A percentile compares a stretch with the other conserved stretches of the same genome.
Evolutionary conservation across 352 stramenopile species (phyloP).

Genomic region (Peronospora farinosa): DNA sequence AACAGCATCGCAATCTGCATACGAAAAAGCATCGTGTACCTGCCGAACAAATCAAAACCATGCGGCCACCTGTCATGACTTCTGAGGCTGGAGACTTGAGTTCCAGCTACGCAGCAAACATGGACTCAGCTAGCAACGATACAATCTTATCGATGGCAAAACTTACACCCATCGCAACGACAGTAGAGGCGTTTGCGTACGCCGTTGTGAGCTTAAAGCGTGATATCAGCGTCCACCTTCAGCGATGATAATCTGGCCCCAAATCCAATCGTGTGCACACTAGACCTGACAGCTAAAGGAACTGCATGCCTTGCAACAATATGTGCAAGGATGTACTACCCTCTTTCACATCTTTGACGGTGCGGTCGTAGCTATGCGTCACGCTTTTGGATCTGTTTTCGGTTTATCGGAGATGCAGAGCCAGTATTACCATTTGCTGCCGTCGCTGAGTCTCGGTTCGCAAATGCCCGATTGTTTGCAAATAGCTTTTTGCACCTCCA

Average conservation of each 20-base stretch:
- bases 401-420: conserved; percentile 17
- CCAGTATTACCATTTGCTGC: conserved; percentile 10
- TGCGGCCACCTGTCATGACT: conserved; percentile 37
- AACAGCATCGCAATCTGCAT: conserved; percentile 78
- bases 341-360: conserved; percentile 69
- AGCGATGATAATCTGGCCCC: conserved; percentile 63
- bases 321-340: conserved; percentile 53
- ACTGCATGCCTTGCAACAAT: conserved; percentile 69
- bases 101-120: conserved; percentile 28
- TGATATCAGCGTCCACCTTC: conserved; percentile 79
- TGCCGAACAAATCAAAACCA: conserved; percentile 71
- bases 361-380: conserved; percentile 50
- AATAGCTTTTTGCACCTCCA: conserved; percentile 61
- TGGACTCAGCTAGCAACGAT: conserved; percentile 48
- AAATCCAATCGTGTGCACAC: conserved; percentile 69
- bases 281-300: conserved; percentile 46
- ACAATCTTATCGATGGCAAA: conserved; percentile 86
- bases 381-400: conserved; percentile 62
- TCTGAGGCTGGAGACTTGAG: conserved; percentile 30
- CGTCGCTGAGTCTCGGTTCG: conserved; percentile 17
- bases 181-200: conserved; percentile 60
- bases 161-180: conserved; percentile 76
- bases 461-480: conserved; percentile 32
- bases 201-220: conserved; percentile 76
- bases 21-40: conserved; percentile 63